Evolutionary conservation across 2,329 filamentous ascomycete genomes (phyloP).

Genomic region (Ophiostoma pallidulum): DNA sequence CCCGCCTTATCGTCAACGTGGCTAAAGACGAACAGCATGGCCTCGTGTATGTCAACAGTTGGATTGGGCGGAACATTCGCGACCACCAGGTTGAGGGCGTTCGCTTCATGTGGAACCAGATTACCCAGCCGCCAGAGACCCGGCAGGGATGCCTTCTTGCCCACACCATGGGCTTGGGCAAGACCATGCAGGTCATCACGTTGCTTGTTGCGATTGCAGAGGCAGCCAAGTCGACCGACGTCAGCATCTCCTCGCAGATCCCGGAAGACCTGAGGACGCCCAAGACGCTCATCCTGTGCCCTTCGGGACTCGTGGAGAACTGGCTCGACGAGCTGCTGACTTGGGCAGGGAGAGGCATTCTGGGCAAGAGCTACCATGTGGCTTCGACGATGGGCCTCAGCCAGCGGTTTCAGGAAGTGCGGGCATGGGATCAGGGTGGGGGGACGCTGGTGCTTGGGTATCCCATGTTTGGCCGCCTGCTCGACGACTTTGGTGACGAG

Average conservation of each 20-base stretch:
- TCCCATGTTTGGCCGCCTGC: conserved; percentile 46
- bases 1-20: conserved; percentile 56
- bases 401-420: conserved; percentile 38
- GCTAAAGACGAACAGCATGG: conserved; percentile 50
- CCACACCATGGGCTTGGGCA: conserved; percentile 86
- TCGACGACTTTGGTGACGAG: conserved; percentile 23
- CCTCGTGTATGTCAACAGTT: conserved; percentile 53
- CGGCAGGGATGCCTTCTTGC: conserved; percentile 72
- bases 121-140: conserved; percentile 50
- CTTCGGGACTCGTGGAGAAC: conserved; percentile 65
- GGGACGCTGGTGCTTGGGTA: conserved; percentile 75
- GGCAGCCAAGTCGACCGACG: conserved; percentile 50
- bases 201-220: conserved; percentile 67
- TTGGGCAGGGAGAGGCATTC: conserved; percentile 51
- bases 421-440: conserved; percentile 51
- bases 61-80: conserved; percentile 60
- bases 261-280: conserved; percentile 53
- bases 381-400: conserved; percentile 28
- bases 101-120: conserved; percentile 80
- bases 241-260: conserved; percentile 52
- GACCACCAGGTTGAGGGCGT: conserved; percentile 73
- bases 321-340: conserved; percentile 68
- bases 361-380: conserved; percentile 51
- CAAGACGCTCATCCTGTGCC: conserved; percentile 65
- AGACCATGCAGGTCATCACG: conserved; percentile 85